Evolutionary conservation across 176 grass and related monocot genomes (phyloP).

Genomic region (Ampelocalamus luodianensis): DNA sequence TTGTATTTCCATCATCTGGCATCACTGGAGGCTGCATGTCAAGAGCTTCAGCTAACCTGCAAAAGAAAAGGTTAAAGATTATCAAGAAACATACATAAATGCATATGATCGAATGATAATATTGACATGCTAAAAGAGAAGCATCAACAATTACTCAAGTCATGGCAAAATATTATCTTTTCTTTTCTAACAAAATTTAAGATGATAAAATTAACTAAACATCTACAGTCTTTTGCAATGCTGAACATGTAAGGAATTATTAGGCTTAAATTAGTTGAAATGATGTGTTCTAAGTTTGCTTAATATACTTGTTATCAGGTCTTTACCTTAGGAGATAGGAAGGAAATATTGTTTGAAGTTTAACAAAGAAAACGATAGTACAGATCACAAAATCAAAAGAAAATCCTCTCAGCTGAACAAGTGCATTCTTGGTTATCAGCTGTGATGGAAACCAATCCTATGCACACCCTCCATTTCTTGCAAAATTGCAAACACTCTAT

Average conservation of each 20-base stretch:
- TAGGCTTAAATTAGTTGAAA: constrained; percentile 21
- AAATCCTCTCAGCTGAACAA: not conserved
- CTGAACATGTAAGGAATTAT: not conserved
- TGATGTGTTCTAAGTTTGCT: not conserved
- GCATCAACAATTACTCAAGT: constrained; percentile 9
- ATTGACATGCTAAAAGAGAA: constrained; percentile 6
- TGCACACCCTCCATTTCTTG: not conserved
- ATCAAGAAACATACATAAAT: constrained; percentile 28
- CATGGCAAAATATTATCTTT: not conserved
- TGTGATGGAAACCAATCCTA: not conserved
- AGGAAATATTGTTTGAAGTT: constrained; percentile 6
- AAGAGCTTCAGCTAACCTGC: constrained; percentile 92
- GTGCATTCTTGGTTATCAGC: not conserved
- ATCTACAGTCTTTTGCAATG: not conserved
- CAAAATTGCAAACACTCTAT: not conserved
- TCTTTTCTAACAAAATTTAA: not conserved
- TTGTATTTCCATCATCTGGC: constrained; percentile 93
- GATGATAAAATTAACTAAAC: not conserved
- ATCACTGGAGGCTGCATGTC: constrained; percentile 96
- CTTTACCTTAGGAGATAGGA: not conserved
- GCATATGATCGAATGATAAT: not conserved
- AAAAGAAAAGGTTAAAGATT: constrained; percentile 35
- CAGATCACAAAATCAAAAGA: not conserved
- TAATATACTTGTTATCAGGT: not conserved
- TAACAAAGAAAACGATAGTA: not conserved